Evolutionary conservation across 202 grass and related monocot genomes (phyloP), one percentile per base, ranked within the genome.

Genomic region (Brachypodium distachyon): DNA sequence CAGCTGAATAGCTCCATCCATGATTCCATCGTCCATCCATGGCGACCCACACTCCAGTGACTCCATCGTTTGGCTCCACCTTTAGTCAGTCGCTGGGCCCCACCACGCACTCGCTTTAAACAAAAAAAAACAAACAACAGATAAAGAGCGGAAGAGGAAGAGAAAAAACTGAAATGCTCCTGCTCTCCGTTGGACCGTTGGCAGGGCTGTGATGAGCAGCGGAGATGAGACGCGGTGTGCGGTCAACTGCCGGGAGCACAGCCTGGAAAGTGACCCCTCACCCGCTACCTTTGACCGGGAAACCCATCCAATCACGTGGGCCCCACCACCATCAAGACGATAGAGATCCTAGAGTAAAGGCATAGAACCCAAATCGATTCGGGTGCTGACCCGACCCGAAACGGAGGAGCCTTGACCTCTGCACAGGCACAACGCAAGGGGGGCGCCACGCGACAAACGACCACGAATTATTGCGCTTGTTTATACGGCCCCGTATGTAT

Each of bases 281-380:
- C 77, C 87, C 9, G 66, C 47, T 78, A 77, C 76, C 78, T 93
- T 86, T 93, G 91, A 93, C 91, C 74, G 47, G 80, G 75, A 29
- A 52, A n/a, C n/a, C n/a, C n/a, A n/a, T n/a, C 57, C 58, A 2
- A 5, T 34, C 16, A 11, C 21, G 77, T 16, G 73, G 84, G 72
- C 0, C 77, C 90, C 80, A 18, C 62, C 58, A 19, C 58, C 26
- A 6, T 8, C 1, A 22, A 36, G 14, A 5, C 27, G 9, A 1
- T 3, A 61, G 49, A 51, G n/a, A 22, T 17, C 23, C n/a, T 32
- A 83, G 40, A 75, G 70, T 21, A 52, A 73, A 80, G 65, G 46
- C 72, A 12, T 62, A 39, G 9, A 43, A 54, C 1, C 16, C 33
- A 27, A 46, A 51, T 14, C 12, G 36, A 19, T 40, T 33, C 52